Evolutionary conservation across 306 rosid genomes (phyloP).

Genomic region (Ormosia emarginata): DNA sequence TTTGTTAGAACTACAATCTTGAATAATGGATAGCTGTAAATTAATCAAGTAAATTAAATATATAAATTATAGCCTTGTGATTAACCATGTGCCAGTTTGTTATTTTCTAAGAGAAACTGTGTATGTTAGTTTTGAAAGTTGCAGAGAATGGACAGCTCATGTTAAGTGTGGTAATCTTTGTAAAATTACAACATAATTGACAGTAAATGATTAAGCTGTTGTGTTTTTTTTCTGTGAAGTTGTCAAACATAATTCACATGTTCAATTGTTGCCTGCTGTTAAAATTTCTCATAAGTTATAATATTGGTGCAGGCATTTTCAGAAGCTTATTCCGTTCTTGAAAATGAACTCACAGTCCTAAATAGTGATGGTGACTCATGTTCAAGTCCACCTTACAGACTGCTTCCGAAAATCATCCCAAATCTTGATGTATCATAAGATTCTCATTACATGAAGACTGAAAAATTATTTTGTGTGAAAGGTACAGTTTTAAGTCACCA

Average conservation of each 20-base stretch:
- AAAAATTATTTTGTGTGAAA: slow-evolving; percentile 31
- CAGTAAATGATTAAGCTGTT: not conserved
- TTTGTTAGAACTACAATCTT: not conserved
- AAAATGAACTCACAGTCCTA: slow-evolving; percentile 56
- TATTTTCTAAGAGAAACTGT: not conserved
- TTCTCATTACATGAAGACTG: slow-evolving; percentile 21
- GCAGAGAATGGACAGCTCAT: not conserved
- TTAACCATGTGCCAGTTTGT: not conserved
- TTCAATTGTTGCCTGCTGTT: not conserved
- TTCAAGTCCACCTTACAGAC: slow-evolving; percentile 43
- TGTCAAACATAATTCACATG: not conserved
- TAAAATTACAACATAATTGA: not conserved
- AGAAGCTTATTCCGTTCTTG: slow-evolving; percentile 78
- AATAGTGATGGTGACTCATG: slow-evolving; percentile 44
- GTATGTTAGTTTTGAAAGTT: not conserved
- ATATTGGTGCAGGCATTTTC: slow-evolving; percentile 66
- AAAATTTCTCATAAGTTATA: slow-evolving; percentile 18
- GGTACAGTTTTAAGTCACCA: slow-evolving; percentile 34
- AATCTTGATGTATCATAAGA: slow-evolving; percentile 55
- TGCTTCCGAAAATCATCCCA: slow-evolving; percentile 77
- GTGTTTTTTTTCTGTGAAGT: not conserved
- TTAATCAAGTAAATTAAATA: not conserved
- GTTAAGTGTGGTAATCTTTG: not conserved
- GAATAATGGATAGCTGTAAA: not conserved
- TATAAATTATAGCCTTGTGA: not conserved